phyloP scores from a whole-genome alignment of 2,329 filamentous ascomycete species.

The Fusarium begoniae region DNA sequence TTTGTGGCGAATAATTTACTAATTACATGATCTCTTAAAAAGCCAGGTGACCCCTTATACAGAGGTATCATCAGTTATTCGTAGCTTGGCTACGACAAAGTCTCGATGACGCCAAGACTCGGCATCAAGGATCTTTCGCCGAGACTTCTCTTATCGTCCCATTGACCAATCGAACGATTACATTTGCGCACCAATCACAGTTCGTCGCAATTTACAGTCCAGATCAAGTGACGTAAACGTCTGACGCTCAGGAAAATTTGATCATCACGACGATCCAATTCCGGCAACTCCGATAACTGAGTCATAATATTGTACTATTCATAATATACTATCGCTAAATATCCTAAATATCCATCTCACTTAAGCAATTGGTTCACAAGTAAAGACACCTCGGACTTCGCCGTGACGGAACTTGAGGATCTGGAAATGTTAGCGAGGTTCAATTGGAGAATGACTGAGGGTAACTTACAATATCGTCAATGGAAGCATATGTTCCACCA shows the following conservation, averaged over 20 bases:
- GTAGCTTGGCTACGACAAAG: neutral
- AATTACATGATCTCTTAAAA: neutral
- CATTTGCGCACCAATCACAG: constrained; percentile 11
- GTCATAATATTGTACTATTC: constrained; percentile 25
- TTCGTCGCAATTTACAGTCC: neutral
- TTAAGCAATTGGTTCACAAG: constrained; percentile 43
- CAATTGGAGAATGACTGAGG: neutral
- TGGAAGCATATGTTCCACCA: constrained; percentile 47
- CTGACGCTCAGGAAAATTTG: neutral
- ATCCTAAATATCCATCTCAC: constrained; percentile 6
- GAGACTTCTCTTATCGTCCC: constrained; percentile 1
- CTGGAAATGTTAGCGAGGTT: constrained; percentile 29
- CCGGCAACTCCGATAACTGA: constrained; percentile 5
- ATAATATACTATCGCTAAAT: constrained; percentile 26
- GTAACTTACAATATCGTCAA: constrained; percentile 45
- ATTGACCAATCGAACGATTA: neutral
- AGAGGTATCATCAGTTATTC: neutral
- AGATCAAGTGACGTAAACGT: constrained; percentile 7
- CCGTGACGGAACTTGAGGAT: constrained; percentile 40
- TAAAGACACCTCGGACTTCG: constrained; percentile 42
- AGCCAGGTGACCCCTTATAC: neutral
- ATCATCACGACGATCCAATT: neutral
- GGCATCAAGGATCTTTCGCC: neutral
- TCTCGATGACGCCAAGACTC: neutral
- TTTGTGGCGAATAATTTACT: neutral